A percentile compares a stretch with the other conserved stretches of the same genome.
Evolutionary conservation across 257 asterid species (phyloP).

Genomic region (Voacanga thouarsii): DNA sequence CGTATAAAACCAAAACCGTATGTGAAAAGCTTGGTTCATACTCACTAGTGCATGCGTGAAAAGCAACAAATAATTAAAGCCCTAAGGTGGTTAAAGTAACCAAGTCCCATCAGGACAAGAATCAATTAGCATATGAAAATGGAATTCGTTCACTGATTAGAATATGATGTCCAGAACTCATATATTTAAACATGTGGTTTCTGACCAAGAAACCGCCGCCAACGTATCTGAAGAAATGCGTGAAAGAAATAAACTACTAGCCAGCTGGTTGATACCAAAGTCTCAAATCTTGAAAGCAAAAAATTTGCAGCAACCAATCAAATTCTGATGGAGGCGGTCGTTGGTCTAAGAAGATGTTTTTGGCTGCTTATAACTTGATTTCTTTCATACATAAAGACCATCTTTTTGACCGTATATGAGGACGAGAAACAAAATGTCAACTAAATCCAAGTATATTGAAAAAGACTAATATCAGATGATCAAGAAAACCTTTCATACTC

Average conservation of each 20-base stretch:
- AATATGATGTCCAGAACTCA: neutral
- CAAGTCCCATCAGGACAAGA: neutral
- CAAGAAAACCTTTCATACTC: neutral
- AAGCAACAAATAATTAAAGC: neutral
- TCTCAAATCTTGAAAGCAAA: neutral
- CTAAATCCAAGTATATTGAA: neutral
- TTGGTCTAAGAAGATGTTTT: neutral
- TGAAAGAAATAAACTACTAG: neutral
- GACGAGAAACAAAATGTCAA: neutral
- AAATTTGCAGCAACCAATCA: neutral
- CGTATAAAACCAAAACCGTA: too few species aligned
- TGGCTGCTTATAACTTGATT: neutral
- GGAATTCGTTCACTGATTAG: neutral
- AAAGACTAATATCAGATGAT: neutral
- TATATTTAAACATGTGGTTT: slow-evolving; percentile 6
- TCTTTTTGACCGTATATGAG: slow-evolving; percentile 1
- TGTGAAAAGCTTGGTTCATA: too few species aligned
- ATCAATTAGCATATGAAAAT: neutral
- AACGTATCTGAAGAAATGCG: neutral
- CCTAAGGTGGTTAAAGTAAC: neutral
- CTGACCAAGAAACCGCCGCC: neutral
- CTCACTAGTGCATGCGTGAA: neutral
- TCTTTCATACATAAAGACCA: neutral
- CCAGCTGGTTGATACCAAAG: neutral
- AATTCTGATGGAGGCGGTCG: neutral